phyloP scores from a whole-genome alignment of 345 rosid genomes.

The Cardiospermum halicacabum region DNA sequence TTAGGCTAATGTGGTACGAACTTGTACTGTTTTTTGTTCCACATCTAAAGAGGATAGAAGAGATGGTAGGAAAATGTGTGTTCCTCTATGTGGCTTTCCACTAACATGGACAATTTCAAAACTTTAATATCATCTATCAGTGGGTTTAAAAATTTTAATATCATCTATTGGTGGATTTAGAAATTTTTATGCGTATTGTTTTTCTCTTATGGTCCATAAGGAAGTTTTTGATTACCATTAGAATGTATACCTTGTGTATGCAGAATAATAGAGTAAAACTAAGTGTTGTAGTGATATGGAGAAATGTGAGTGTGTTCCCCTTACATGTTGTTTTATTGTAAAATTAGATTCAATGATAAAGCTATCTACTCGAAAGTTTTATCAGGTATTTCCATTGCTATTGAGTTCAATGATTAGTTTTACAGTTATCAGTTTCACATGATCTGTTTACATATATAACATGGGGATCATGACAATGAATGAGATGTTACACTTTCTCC shows the following conservation, averaged over 20 bases:
- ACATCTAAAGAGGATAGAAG: constrained; percentile 74
- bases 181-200: constrained; percentile 71
- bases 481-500: constrained; percentile 49
- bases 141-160: too few species aligned
- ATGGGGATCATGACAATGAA: constrained; percentile 42
- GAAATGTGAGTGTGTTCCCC: constrained; percentile 43
- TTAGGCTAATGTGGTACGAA: constrained; percentile 68
- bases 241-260: constrained; percentile 45
- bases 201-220: constrained; percentile 68
- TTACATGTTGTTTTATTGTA: constrained; percentile 63
- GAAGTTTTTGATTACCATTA: constrained; percentile 51
- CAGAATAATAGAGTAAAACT: constrained; percentile 67
- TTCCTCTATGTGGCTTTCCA: constrained; percentile 73
- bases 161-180: constrained; percentile 63
- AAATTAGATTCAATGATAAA: constrained; percentile 56
- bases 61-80: constrained; percentile 70
- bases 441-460: constrained; percentile 49
- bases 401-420: constrained; percentile 64
- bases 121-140: too few species aligned
- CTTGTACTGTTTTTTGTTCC: constrained; percentile 59
- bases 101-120: constrained; percentile 56
- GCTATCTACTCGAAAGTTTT: constrained; percentile 60
- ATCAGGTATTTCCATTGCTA: constrained; percentile 68
- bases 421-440: constrained; percentile 60
- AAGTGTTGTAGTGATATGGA: constrained; percentile 58